Conservation (phyloP, 2,329 filamentous ascomycete species). For the Chalara sp. region DNA sequence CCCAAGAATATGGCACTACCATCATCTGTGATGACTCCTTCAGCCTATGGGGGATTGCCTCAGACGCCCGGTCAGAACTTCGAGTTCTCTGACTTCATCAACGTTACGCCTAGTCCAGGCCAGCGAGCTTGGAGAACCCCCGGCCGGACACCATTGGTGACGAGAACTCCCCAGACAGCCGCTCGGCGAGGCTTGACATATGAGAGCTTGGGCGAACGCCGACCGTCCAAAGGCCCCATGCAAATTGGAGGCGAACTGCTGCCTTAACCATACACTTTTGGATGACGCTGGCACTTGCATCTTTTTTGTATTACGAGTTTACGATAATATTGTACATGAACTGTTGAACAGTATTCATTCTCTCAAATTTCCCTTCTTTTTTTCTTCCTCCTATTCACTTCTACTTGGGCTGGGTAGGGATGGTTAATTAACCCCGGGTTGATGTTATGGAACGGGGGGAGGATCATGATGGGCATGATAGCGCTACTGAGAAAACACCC, state of each 20-base stretch:
- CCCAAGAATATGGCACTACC: slow-evolving; percentile 64
- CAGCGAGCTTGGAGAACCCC: slow-evolving; percentile 65
- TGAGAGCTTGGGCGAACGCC: slow-evolving; percentile 17
- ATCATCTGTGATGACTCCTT: slow-evolving; percentile 84
- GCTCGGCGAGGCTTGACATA: slow-evolving; percentile 22
- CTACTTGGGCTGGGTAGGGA: too few species aligned
- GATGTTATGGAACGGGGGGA: too few species aligned
- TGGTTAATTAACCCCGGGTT: too few species aligned
- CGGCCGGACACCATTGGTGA: slow-evolving; percentile 20
- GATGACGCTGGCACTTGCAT: neutral
- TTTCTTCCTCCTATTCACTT: too few species aligned
- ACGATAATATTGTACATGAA: neutral
- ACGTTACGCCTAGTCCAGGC: slow-evolving; percentile 92
- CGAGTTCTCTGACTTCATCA: slow-evolving; percentile 95
- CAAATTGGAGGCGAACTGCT: slow-evolving; percentile 60
- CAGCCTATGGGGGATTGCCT: slow-evolving; percentile 58
- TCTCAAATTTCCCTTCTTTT: too few species aligned
- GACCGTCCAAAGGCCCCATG: slow-evolving; percentile 40
- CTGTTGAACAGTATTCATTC: too few species aligned
- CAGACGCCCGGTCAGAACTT: slow-evolving; percentile 78
- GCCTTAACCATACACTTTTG: slow-evolving; percentile 28
- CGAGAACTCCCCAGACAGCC: slow-evolving; percentile 23
- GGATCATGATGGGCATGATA: too few species aligned
- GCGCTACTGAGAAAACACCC: too few species aligned
- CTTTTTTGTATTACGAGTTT: neutral